Base-by-base conservation (phyloP, 257 asterid species). In the Petrea volubilis region DNA sequence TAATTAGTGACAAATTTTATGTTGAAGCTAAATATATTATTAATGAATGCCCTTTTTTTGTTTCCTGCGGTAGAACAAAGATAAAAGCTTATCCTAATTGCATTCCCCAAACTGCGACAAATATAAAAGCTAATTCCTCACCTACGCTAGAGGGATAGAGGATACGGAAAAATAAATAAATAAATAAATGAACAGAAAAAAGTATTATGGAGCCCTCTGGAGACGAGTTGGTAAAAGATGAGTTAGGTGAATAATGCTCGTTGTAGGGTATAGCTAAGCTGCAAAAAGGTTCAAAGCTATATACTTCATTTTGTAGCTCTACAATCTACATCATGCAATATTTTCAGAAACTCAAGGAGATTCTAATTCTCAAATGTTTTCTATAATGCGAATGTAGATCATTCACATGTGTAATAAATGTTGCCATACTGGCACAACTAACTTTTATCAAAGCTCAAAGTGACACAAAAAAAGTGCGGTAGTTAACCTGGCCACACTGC, bases 401-500 rank as follows among this genome's bases (percentile, higher is more conserved):
- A 10, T 74, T 58, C 58, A 59, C 79, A 67, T 27, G 70, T 67
- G 4, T 18, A 20, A 25, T 65, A 44, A 64, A 58, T 65, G 36
- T 75, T 61, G 23, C 71, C 52, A 61, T 61, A 60, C 44, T 43
- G 10, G 62, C 67, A 70, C 46, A 69, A 20, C n/a, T 46, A 55
- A 43, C 68, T 74, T 70, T 70, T 34, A 63, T 46, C 73, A 17
- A 60, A 38, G 10, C 68, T 63, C 33, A 56, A 71, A 70, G 69
- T 63, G 67, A 21, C 53, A 40, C 41, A 67, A 67, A 74, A 67
- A 67, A 74, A 6, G 65, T 27, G 52, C 68, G n/a, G n/a, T n/a
- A 53, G 50, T 62, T 29, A 69, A 70, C 76, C 55, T 69, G 62
- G 72, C 71, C 63, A 50, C 63, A 62, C 13, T 62, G 56, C 53